Percentiles rank a stretch among this genome's conserved stretches.
These are phyloP conservation scores for Papiliotrema fonsecae DNA, from an alignment of 1,284 basidiomycete genomes.

Conservation along the genomic window DNA sequence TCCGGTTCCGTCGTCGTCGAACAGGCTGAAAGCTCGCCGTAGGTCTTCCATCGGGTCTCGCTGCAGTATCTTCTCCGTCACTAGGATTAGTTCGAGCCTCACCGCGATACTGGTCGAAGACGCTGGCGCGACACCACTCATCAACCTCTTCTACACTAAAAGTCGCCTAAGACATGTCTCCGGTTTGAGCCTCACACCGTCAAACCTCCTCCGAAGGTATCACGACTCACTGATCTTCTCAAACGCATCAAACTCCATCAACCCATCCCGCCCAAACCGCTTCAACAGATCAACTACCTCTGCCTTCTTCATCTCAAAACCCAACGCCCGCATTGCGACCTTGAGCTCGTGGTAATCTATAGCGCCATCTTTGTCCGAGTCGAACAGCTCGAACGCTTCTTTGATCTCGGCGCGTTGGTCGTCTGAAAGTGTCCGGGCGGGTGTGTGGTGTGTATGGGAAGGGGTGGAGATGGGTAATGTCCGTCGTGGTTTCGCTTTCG, in stretches of 20 bases:
- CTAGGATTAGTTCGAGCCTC: constrained; percentile 50
- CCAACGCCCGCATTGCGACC: constrained; percentile 95
- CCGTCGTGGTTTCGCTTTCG: not conserved
- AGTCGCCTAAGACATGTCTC: too few species aligned
- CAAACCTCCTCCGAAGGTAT: too few species aligned
- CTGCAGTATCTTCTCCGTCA: constrained; percentile 88
- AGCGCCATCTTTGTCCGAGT: constrained; percentile 96
- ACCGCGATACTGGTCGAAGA: not conserved
- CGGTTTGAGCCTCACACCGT: too few species aligned
- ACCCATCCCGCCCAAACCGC: constrained; percentile 81
- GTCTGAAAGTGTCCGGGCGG: constrained; percentile 61
- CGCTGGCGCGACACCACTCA: too few species aligned
- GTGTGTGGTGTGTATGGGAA: not conserved
- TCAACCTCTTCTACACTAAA: too few species aligned
- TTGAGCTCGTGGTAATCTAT: constrained; percentile 98
- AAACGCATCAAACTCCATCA: constrained; percentile 94
- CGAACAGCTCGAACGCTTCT: constrained; percentile 98
- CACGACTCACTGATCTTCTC: constrained; percentile 94
- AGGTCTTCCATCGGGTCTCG: constrained; percentile 97
- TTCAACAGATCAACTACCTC: constrained; percentile 93
- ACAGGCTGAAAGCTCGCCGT: constrained; percentile 87
- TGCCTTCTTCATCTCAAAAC: constrained; percentile 96
- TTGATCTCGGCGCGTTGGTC: constrained; percentile 97
- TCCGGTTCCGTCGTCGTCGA: constrained; percentile 93
- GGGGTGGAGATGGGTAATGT: not conserved